Conservation (phyloP, 83 land plant species). For the Isoetes engelmannii region DNA sequence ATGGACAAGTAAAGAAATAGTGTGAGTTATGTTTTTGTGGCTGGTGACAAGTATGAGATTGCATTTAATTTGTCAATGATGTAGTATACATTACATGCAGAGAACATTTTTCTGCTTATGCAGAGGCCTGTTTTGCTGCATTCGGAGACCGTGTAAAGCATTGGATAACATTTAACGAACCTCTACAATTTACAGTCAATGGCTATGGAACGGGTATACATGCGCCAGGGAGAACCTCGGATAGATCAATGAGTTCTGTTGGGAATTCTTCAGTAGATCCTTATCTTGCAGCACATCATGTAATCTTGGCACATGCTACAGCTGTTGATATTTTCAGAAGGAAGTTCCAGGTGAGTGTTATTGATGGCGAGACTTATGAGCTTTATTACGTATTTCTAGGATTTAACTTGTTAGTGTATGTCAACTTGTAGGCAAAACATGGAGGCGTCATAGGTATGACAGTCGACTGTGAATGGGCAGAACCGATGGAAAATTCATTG, state of each 20-base stretch:
- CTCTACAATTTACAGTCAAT: slow-evolving; percentile 58
- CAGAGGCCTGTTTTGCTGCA: slow-evolving; percentile 57
- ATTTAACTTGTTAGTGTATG: no score
- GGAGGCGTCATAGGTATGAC: slow-evolving; percentile 61
- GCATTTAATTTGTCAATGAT: no score
- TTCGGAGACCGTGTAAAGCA: slow-evolving; percentile 66
- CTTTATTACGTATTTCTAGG: no score
- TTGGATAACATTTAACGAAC: slow-evolving; percentile 82
- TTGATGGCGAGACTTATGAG: no score
- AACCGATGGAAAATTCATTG: slow-evolving; percentile 43
- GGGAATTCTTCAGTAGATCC: slow-evolving; percentile 41
- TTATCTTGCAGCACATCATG: slow-evolving; percentile 56
- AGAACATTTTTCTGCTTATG: slow-evolving; percentile 53
- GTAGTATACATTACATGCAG: no score
- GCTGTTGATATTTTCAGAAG: slow-evolving; percentile 48
- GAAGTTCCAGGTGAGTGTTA: slow-evolving; percentile 55
- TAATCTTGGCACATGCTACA: slow-evolving; percentile 59
- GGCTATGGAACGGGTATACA: slow-evolving; percentile 52
- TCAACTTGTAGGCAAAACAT: slow-evolving; percentile 42
- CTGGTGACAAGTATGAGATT: no score
- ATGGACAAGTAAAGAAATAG: slow-evolving; percentile 8
- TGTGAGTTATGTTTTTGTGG: no score
- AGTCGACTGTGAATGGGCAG: slow-evolving; percentile 72
- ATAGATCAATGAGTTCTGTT: slow-evolving; percentile 7
- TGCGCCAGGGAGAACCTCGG: slow-evolving; percentile 60